phyloP scores from a whole-genome alignment of 768 basidiomycete genomes.

The Kwoniella mangroviensis region DNA sequence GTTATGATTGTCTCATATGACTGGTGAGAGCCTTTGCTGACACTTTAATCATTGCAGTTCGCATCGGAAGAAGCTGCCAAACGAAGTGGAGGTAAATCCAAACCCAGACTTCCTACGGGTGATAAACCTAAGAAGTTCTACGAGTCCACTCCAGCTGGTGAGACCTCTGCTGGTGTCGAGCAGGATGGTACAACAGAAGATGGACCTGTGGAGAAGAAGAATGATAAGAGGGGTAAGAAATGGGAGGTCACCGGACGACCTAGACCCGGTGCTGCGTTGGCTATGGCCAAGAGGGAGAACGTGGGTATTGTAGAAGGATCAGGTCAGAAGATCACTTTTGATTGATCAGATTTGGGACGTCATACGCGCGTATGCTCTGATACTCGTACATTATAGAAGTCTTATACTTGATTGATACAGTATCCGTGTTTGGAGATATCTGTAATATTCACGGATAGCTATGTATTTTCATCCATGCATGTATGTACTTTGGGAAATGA shows the following conservation, averaged over 20 bases:
- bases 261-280: constrained; percentile 60
- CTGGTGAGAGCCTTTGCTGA: too few relatives aligned
- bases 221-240: constrained; percentile 55
- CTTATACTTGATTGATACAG: too few relatives aligned
- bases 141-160: constrained; percentile 16
- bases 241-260: constrained; percentile 57
- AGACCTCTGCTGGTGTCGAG: constrained; percentile 4
- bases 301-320: constrained; percentile 58
- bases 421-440: too few relatives aligned
- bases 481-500: too few relatives aligned
- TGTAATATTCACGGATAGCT: too few relatives aligned
- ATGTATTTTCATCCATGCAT: too few relatives aligned
- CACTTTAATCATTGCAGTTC: constrained; percentile 38
- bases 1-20: too few relatives aligned
- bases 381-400: too few relatives aligned
- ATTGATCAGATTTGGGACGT: constrained; percentile 52
- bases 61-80: constrained; percentile 56
- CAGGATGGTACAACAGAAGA: constrained; percentile 20
- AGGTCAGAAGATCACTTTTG: constrained; percentile 60
- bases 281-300: constrained; percentile 60
- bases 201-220: constrained; percentile 16
- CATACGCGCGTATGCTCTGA: too few relatives aligned
- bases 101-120: constrained; percentile 11
- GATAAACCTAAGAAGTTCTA: constrained; percentile 19
- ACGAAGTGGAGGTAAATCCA: constrained; percentile 43